Percentiles rank a stretch among this genome's conserved stretches.
Conservation (phyloP, 1,284 basidiomycete genomes). For the Lentinus polychrous region DNA sequence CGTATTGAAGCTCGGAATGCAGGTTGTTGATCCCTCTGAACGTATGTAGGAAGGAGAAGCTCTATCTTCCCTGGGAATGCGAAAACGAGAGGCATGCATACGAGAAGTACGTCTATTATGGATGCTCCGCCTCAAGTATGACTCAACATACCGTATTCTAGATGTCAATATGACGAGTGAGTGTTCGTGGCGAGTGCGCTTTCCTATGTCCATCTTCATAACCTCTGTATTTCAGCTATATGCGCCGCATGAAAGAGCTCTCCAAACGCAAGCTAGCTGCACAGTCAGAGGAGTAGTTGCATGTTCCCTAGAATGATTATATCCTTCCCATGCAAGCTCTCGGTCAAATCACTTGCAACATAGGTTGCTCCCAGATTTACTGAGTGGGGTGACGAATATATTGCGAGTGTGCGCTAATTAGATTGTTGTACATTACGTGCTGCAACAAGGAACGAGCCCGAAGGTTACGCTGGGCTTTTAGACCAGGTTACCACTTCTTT, state of each 20-base stretch:
- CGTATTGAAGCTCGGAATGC: slow-evolving; percentile 9
- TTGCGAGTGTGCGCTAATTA: too few relatives aligned
- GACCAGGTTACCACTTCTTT: slow-evolving; percentile 24
- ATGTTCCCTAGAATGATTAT: slow-evolving; percentile 5
- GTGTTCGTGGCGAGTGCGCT: slow-evolving; percentile 26
- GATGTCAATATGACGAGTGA: slow-evolving; percentile 89
- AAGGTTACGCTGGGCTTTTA: too few relatives aligned
- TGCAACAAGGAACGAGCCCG: too few relatives aligned
- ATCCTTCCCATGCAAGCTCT: slow-evolving; percentile 5
- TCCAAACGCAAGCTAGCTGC: slow-evolving; percentile 64
- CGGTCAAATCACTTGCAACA: too few relatives aligned
- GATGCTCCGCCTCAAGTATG: slow-evolving; percentile 3
- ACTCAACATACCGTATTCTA: slow-evolving; percentile 23
- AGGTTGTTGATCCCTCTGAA: slow-evolving; percentile 86
- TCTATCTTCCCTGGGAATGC: slow-evolving; percentile 80
- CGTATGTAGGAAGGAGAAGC: slow-evolving; percentile 66
- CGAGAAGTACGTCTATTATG: slow-evolving; percentile 52
- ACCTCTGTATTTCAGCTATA: slow-evolving; percentile 46
- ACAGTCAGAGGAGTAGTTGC: slow-evolving; percentile 39
- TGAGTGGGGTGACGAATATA: too few relatives aligned
- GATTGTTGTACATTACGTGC: too few relatives aligned
- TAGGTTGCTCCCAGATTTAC: too few relatives aligned
- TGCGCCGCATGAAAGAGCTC: slow-evolving; percentile 79
- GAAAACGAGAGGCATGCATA: slow-evolving; percentile 73
- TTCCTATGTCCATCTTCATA: slow-evolving; percentile 1